These are phyloP conservation scores for Trypanosoma platydactyli DNA, from an alignment of 208 protist species.

Conservation along the genomic window DNA sequence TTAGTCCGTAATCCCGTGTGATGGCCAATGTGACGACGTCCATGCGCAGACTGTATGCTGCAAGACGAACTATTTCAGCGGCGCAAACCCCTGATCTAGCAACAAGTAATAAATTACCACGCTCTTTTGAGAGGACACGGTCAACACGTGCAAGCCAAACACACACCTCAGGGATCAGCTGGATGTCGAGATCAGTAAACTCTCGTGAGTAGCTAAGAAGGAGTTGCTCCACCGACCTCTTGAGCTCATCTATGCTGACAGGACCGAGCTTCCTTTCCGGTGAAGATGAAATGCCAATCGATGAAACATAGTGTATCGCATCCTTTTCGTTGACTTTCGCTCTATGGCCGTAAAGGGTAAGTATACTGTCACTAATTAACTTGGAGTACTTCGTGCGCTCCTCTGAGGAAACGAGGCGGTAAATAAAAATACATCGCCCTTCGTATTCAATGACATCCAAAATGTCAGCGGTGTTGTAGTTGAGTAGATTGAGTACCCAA, in stretches of 20 bases:
- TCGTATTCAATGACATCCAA: conserved; percentile 93
- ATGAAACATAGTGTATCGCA: conserved; percentile 62
- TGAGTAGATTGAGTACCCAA: conserved; percentile 92
- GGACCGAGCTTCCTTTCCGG: conserved; percentile 52
- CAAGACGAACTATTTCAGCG: conserved; percentile 88
- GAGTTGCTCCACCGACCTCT: conserved; percentile 64
- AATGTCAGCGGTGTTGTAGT: conserved; percentile 88
- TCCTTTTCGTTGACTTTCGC: conserved; percentile 65
- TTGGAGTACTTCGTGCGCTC: conserved; percentile 73
- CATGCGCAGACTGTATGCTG: conserved; percentile 89
- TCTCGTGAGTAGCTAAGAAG: conserved; percentile 93
- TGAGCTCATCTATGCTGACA: conserved; percentile 66
- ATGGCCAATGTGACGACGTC: conserved; percentile 91
- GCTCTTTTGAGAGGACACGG: conserved; percentile 93
- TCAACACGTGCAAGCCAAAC: conserved; percentile 94
- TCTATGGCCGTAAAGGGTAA: conserved; percentile 73
- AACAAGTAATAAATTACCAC: conserved; percentile 94
- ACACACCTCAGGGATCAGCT: conserved; percentile 95
- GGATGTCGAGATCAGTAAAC: conserved; percentile 90
- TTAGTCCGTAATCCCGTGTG: conserved; percentile 90
- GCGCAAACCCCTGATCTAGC: conserved; percentile 93
- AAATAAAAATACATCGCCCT: conserved; percentile 93
- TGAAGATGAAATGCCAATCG: conserved; percentile 31
- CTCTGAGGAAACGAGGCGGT: conserved; percentile 90
- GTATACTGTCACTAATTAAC: conserved; percentile 77